Evolutionary conservation across 805 yeast genomes (phyloP).

Genomic region (Starmerella gropengiesseri): DNA sequence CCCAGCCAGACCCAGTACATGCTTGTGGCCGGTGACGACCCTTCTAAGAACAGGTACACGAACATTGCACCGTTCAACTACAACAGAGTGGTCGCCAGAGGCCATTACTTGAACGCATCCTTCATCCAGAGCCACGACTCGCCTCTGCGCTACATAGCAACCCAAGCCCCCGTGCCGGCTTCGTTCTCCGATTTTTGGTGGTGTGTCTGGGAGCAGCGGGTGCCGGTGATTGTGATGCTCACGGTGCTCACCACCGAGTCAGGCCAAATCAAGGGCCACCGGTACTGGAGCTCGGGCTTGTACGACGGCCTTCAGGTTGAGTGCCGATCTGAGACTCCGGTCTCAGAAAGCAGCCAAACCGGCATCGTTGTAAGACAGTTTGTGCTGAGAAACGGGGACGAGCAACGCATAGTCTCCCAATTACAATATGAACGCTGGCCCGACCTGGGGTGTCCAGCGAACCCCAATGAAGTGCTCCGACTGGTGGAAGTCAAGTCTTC

Average conservation of each 20-base stretch:
- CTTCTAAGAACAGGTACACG: slow-evolving; percentile 78
- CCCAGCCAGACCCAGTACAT: slow-evolving; percentile 29
- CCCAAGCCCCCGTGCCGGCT: slow-evolving; percentile 79
- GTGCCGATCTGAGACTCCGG: slow-evolving; percentile 23
- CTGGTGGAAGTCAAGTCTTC: slow-evolving; percentile 39
- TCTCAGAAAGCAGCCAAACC: slow-evolving; percentile 3
- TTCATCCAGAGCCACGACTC: slow-evolving; percentile 39
- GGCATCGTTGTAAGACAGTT: slow-evolving; percentile 36
- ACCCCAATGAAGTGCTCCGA: slow-evolving; percentile 52
- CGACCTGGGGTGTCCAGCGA: slow-evolving; percentile 61
- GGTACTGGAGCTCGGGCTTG: slow-evolving; percentile 67
- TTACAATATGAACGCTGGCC: slow-evolving; percentile 77
- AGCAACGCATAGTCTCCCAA: slow-evolving; percentile 47
- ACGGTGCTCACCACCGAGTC: slow-evolving; percentile 65
- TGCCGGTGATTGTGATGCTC: slow-evolving; percentile 61
- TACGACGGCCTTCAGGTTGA: slow-evolving; percentile 31
- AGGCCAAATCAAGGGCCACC: slow-evolving; percentile 70
- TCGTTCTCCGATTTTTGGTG: slow-evolving; percentile 83
- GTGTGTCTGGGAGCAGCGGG: slow-evolving; percentile 54
- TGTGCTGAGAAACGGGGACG: slow-evolving; percentile 26
- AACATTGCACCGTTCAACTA: slow-evolving; percentile 84
- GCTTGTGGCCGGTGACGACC: slow-evolving; percentile 67
- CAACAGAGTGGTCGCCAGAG: slow-evolving; percentile 54
- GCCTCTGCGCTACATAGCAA: slow-evolving; percentile 56
- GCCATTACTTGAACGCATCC: slow-evolving; percentile 79